These are phyloP conservation scores for Leptodermis oblonga DNA, from an alignment of 257 asterid species.

Conservation along the genomic window DNA sequence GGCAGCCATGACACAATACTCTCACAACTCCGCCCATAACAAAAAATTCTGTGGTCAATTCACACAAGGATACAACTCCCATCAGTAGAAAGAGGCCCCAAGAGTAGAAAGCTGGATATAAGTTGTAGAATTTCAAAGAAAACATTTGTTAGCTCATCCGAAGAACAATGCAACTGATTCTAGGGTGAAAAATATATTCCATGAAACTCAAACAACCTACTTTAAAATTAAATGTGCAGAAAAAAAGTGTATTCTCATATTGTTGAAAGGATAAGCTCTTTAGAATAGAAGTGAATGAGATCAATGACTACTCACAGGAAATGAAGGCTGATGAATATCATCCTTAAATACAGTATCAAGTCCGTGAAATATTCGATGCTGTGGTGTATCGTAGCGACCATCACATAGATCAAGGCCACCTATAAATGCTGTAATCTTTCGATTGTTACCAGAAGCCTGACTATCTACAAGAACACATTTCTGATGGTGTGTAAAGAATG, in stretches of 20 bases:
- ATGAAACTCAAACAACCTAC: neutral
- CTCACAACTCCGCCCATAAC: neutral
- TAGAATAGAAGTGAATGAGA: neutral
- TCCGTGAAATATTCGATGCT: constrained; percentile 66
- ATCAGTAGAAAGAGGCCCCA: neutral
- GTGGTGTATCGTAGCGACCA: constrained; percentile 96
- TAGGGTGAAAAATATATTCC: neutral
- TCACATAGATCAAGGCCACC: constrained; percentile 97
- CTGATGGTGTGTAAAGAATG: constrained; percentile 87
- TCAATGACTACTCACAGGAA: constrained; percentile 52
- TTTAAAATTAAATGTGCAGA: neutral
- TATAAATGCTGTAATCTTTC: constrained; percentile 77
- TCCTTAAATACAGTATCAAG: constrained; percentile 65
- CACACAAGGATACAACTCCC: neutral
- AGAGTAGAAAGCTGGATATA: neutral
- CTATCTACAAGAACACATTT: constrained; percentile 89
- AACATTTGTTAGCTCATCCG: neutral
- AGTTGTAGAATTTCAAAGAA: neutral
- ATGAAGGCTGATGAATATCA: constrained; percentile 85
- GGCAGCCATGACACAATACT: neutral
- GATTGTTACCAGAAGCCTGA: constrained; percentile 74
- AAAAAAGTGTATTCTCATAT: neutral
- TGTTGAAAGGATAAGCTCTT: neutral
- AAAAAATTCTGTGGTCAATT: neutral
- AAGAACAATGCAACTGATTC: neutral